Percentiles rank a stretch among this genome's conserved stretches.
phyloP scores from a whole-genome alignment of 2,329 filamentous ascomycete species.

The Aspergillus pseudoterreus region DNA sequence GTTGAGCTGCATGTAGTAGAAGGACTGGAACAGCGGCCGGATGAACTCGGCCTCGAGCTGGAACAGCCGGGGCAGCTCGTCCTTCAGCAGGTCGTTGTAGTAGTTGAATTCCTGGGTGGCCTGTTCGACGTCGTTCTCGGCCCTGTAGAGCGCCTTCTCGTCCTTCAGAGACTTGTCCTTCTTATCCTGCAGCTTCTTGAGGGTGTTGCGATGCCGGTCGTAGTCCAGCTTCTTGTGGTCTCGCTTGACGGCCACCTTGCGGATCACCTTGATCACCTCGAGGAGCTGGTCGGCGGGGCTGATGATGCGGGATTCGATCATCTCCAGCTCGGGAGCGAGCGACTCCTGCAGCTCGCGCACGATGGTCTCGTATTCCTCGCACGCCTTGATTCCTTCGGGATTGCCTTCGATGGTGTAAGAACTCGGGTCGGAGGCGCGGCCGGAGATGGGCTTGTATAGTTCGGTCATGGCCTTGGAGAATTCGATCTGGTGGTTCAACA shows the following conservation, averaged over 20 bases:
- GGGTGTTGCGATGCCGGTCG: slow-evolving; percentile 73
- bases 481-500: slow-evolving; percentile 96
- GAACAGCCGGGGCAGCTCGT: slow-evolving; percentile 91
- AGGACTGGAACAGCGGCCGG: slow-evolving; percentile 92
- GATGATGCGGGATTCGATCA: slow-evolving; percentile 92
- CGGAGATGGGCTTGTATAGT: slow-evolving; percentile 97
- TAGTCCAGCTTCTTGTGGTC: slow-evolving; percentile 98
- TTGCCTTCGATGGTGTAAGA: slow-evolving; percentile 79
- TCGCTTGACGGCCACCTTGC: slow-evolving; percentile 82
- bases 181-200: slow-evolving; percentile 97
- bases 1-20: slow-evolving; percentile 99
- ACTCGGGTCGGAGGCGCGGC: slow-evolving; percentile 88
- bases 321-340: slow-evolving; percentile 86
- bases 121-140: slow-evolving; percentile 84
- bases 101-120: slow-evolving; percentile 96
- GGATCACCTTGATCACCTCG: slow-evolving; percentile 91
- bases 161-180: slow-evolving; percentile 96
- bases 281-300: slow-evolving; percentile 88
- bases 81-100: slow-evolving; percentile 95
- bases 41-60: slow-evolving; percentile 89
- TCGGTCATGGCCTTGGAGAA: slow-evolving; percentile 95
- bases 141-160: slow-evolving; percentile 95
- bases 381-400: slow-evolving; percentile 86
- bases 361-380: slow-evolving; percentile 91
- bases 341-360: slow-evolving; percentile 88